Percentiles rank a stretch among this genome's conserved stretches.
Conservation (phyloP, 305 asterid genomes). For the Fraxinus ornus region DNA sequence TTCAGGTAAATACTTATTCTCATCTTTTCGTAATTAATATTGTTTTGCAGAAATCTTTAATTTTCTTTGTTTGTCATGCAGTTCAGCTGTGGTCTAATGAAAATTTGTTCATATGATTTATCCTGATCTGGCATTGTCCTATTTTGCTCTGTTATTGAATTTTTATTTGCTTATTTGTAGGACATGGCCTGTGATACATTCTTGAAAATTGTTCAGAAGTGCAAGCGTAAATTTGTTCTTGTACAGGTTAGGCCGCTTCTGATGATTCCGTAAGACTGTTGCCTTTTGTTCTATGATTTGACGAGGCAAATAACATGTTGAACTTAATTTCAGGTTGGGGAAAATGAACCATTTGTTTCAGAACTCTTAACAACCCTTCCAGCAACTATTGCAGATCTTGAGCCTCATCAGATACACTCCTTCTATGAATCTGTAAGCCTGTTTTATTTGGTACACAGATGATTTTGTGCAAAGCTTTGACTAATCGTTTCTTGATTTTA, state of each 20-base stretch:
- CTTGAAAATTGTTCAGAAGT: slow-evolving; percentile 97
- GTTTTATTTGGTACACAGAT: slow-evolving; percentile 2
- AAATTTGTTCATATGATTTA: neutral
- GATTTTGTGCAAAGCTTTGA: neutral
- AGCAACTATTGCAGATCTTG: slow-evolving; percentile 82
- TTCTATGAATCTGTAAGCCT: slow-evolving; percentile 92
- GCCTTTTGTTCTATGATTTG: neutral
- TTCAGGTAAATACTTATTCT: slow-evolving; percentile 61
- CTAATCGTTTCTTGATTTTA: neutral
- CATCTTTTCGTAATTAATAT: slow-evolving; percentile 13
- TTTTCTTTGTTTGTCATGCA: neutral
- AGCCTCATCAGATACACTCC: slow-evolving; percentile 95
- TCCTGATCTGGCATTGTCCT: neutral
- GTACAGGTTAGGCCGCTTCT: slow-evolving; percentile 55
- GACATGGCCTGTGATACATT: slow-evolving; percentile 99
- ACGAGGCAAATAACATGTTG: slow-evolving; percentile 13
- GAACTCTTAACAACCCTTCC: slow-evolving; percentile 86
- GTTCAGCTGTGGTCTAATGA: neutral
- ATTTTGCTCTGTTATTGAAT: slow-evolving; percentile 10
- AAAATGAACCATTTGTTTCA: slow-evolving; percentile 91
- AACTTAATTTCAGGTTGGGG: slow-evolving; percentile 73
- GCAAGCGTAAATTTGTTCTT: slow-evolving; percentile 92
- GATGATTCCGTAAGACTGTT: neutral
- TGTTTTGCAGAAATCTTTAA: neutral
- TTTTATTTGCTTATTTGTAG: slow-evolving; percentile 35